Percentiles rank a stretch among this genome's conserved stretches.
phyloP scores from a whole-genome alignment of 129 eudicot species.

The Sambucus nigra region DNA sequence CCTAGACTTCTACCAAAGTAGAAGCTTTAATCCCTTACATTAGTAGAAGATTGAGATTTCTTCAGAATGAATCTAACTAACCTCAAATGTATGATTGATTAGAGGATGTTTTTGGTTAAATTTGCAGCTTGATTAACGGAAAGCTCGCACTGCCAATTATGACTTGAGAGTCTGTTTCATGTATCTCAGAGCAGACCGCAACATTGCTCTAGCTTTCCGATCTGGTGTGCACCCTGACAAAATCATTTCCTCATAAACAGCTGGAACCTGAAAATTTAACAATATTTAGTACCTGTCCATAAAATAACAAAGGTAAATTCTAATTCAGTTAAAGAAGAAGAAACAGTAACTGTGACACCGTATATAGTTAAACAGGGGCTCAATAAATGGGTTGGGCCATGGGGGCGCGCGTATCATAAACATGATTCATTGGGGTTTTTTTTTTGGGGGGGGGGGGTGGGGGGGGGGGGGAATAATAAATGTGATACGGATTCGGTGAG shows the following conservation, averaged over 20 bases:
- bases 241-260: conserved; percentile 92
- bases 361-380: no score
- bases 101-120: conserved; percentile 1
- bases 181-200: conserved; percentile 87
- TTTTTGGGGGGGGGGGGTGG: no score
- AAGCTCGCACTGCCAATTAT: conserved; percentile 15
- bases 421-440: no score
- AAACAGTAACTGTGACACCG: no score
- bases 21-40: background rate
- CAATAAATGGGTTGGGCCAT: no score
- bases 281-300: background rate
- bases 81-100: background rate
- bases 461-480: no score
- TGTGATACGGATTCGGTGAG: no score
- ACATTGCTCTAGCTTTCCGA: conserved; percentile 85
- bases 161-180: conserved; percentile 57
- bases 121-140: conserved; percentile 4
- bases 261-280: conserved; percentile 63
- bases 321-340: background rate
- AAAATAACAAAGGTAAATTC: background rate
- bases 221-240: conserved; percentile 87
- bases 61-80: background rate
- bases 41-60: background rate
- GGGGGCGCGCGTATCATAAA: no score
- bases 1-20: no score